These are phyloP conservation scores for Capsaspora owczarzaki DNA, from an alignment of 78 protist species.

Conservation along the genomic window DNA sequence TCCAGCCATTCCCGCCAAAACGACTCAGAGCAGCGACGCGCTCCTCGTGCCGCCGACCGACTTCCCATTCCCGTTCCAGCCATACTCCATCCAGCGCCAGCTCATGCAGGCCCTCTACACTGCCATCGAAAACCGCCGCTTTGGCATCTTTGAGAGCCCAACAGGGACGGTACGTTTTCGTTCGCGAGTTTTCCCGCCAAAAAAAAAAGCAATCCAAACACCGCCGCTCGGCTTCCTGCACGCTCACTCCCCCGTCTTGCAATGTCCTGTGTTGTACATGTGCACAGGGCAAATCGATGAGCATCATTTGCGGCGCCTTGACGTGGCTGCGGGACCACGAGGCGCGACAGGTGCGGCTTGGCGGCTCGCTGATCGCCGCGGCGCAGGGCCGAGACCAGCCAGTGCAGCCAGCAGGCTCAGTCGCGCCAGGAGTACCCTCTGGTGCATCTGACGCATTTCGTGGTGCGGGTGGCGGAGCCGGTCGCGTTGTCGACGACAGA, in stretches of 20 bases:
- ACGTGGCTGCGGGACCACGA: slow-evolving; percentile 14
- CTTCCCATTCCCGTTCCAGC: slow-evolving; percentile 4
- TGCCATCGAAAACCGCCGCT: not conserved
- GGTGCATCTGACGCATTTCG: no score
- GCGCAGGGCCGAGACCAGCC: not conserved
- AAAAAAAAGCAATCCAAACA: not conserved
- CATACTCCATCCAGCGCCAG: not conserved
- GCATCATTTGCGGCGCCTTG: slow-evolving; percentile 19
- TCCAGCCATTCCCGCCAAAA: no score
- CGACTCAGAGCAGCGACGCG: no score
- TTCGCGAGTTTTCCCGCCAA: not conserved
- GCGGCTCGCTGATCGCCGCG: not conserved
- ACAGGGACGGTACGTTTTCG: not conserved
- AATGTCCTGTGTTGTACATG: not conserved
- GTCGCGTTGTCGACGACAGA: no score
- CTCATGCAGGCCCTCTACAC: not conserved
- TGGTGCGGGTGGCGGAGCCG: no score
- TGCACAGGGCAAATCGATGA: slow-evolving; percentile 40
- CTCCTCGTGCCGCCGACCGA: not conserved
- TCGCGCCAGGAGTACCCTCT: no score
- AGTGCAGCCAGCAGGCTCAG: no score
- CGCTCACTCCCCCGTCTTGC: not conserved
- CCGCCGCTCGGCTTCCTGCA: not conserved
- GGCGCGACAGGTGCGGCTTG: no score
- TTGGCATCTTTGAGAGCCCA: slow-evolving; percentile 72